Percentiles rank a stretch among this genome's conserved stretches.
Evolutionary conservation across 1,284 basidiomycete genomes (phyloP).

Genomic region (Coniophora puteana): DNA sequence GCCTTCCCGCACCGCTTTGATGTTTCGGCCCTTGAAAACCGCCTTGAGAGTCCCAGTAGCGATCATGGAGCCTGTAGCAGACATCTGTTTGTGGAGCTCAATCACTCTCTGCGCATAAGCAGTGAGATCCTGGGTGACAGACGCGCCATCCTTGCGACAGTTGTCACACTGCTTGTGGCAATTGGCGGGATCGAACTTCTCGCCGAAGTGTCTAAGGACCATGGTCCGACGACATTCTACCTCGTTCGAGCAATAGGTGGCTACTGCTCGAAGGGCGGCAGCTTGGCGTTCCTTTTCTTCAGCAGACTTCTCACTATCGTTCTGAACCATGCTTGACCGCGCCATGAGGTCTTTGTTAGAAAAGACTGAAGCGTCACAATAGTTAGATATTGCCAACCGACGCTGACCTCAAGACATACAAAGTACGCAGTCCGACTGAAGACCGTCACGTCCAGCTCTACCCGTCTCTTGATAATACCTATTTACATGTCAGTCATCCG

Average conservation of each 20-base stretch:
- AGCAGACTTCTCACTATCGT: constrained; percentile 33
- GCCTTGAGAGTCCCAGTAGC: constrained; percentile 49
- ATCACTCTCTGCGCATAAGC: constrained; percentile 45
- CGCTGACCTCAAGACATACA: constrained; percentile 30
- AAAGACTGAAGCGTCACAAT: constrained; percentile 42
- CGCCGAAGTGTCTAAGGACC: constrained; percentile 72
- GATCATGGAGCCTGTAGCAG: constrained; percentile 32
- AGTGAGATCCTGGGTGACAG: constrained; percentile 50
- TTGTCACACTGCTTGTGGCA: constrained; percentile 77
- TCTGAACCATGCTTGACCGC: constrained; percentile 50
- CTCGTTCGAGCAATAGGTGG: constrained; percentile 77
- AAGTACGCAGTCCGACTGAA: constrained; percentile 58
- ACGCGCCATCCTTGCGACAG: constrained; percentile 49
- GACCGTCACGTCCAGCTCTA: constrained; percentile 78
- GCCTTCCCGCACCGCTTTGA: constrained; percentile 42
- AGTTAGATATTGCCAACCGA: constrained; percentile 1
- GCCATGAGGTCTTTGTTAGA: constrained; percentile 46
- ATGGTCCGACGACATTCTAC: constrained; percentile 86
- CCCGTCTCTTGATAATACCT: constrained; percentile 86
- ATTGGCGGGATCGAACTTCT: constrained; percentile 52
- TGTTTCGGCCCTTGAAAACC: constrained; percentile 62
- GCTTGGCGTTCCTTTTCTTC: constrained; percentile 58
- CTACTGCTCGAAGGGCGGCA: constrained; percentile 48
- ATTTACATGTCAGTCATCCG: constrained; percentile 7
- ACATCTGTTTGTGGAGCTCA: constrained; percentile 48